Conservation (phyloP, 2,329 filamentous ascomycete species). For the Hymenoscyphus occultus region DNA sequence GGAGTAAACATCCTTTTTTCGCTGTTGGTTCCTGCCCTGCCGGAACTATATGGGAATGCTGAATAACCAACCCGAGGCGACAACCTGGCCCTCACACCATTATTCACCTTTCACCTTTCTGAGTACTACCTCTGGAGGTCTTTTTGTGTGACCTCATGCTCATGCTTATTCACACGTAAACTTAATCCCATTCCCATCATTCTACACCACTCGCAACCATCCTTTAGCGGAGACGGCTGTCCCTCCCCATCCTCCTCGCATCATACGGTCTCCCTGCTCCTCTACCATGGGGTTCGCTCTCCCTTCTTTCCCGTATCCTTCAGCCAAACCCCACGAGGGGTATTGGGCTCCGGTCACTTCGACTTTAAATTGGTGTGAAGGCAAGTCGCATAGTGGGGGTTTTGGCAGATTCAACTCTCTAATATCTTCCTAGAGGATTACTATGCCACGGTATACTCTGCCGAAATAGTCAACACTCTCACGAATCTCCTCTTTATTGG, state of each 20-base stretch:
- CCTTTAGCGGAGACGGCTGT: not conserved
- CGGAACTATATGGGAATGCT: slow-evolving; percentile 7
- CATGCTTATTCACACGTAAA: not conserved
- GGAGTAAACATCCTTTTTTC: not conserved
- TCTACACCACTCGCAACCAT: not conserved
- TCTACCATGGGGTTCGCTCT: slow-evolving; percentile 28
- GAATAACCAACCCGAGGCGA: not conserved
- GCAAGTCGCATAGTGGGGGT: slow-evolving; percentile 47
- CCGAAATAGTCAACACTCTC: slow-evolving; percentile 74
- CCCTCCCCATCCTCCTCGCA: not conserved
- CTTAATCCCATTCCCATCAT: not conserved
- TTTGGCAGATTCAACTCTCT: not conserved
- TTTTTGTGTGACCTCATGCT: slow-evolving; percentile 5
- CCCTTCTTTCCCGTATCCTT: slow-evolving; percentile 37
- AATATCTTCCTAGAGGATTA: slow-evolving; percentile 57
- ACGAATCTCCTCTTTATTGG: slow-evolving; percentile 82
- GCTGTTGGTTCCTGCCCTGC: slow-evolving; percentile 4
- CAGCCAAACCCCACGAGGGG: slow-evolving; percentile 30
- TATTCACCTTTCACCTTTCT: too few species aligned
- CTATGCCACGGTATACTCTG: slow-evolving; percentile 70
- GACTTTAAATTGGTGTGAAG: slow-evolving; percentile 70
- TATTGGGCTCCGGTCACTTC: slow-evolving; percentile 38
- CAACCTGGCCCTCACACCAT: too few species aligned
- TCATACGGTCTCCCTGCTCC: slow-evolving; percentile 3
- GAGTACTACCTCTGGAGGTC: not conserved